Conservation (phyloP, 2,329 filamentous ascomycete genomes). For the Verticillium nonalfalfae region DNA sequence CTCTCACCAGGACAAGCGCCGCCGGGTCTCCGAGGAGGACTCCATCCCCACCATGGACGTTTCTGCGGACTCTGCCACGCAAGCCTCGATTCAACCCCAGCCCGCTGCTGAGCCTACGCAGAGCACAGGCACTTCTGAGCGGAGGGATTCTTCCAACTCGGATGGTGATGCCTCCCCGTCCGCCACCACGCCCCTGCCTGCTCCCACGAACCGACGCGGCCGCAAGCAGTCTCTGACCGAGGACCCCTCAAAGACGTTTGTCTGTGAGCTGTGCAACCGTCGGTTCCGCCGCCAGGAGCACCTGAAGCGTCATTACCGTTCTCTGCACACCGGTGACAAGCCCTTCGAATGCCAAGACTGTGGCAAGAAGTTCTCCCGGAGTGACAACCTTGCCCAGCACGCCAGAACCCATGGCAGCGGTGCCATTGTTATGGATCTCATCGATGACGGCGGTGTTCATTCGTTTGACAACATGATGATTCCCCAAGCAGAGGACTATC, state of each 20-base stretch:
- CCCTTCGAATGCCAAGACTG: constrained; percentile 97
- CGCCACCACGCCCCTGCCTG: constrained; percentile 36
- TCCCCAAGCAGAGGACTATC: constrained; percentile 52
- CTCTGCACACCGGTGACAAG: constrained; percentile 97
- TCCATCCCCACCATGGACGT: constrained; percentile 35
- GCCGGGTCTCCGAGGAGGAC: constrained; percentile 40
- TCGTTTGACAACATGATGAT: constrained; percentile 36
- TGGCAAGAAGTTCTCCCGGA: constrained; percentile 98
- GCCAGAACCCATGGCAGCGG: constrained; percentile 87
- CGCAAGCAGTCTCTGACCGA: constrained; percentile 98
- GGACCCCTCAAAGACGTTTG: constrained; percentile 96
- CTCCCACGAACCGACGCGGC: constrained; percentile 78
- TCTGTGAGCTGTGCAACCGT: constrained; percentile 92
- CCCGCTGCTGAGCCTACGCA: constrained; percentile 27
- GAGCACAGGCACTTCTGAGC: constrained; percentile 22
- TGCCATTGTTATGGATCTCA: constrained; percentile 83
- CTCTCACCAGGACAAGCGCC: constrained; percentile 49
- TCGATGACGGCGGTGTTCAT: constrained; percentile 60
- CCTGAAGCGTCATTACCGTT: constrained; percentile 96
- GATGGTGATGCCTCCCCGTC: constrained; percentile 19
- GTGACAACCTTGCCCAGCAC: constrained; percentile 95
- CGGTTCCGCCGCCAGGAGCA: constrained; percentile 98
- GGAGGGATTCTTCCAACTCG: constrained; percentile 32
- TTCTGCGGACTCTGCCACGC: constrained; percentile 30
- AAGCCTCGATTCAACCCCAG: constrained; percentile 17